Evolutionary conservation across 495 filamentous ascomycete genomes (phyloP).

Genomic region (Hyaloscypha hepaticicola): DNA sequence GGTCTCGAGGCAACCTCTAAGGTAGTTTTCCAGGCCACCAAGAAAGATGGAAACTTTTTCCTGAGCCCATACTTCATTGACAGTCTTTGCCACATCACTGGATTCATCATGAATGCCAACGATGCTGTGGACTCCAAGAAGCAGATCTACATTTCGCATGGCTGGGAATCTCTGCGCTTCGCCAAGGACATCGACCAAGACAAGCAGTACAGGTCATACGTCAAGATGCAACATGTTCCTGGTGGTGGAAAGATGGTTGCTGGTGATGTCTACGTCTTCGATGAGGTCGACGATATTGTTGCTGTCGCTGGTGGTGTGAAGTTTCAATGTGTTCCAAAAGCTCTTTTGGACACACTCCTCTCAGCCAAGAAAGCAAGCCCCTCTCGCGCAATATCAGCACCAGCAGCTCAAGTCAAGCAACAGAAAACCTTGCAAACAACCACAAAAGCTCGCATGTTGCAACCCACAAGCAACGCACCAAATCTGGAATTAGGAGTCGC

Average conservation of each 20-base stretch:
- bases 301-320: constrained; percentile 52
- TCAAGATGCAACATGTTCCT: constrained; percentile 60
- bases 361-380: constrained; percentile 52
- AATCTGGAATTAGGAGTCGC: background rate
- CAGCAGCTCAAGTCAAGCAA: background rate
- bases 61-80: constrained; percentile 74
- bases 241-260: constrained; percentile 44
- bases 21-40: constrained; percentile 60
- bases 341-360: constrained; percentile 63
- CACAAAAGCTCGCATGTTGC: background rate
- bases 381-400: constrained; percentile 4
- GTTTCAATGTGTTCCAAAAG: constrained; percentile 65
- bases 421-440: constrained; percentile 1
- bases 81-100: constrained; percentile 62
- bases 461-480: background rate
- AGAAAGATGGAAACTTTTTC: constrained; percentile 59
- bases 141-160: constrained; percentile 73
- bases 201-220: constrained; percentile 69
- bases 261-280: constrained; percentile 65
- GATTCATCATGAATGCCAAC: constrained; percentile 78
- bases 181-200: constrained; percentile 57
- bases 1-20: constrained; percentile 68
- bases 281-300: constrained; percentile 57
- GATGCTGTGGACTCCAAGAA: constrained; percentile 69
- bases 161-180: constrained; percentile 72